Evolutionary conservation across 306 rosid genomes (phyloP).

Genomic region (Psophocarpus tetragonolobus): DNA sequence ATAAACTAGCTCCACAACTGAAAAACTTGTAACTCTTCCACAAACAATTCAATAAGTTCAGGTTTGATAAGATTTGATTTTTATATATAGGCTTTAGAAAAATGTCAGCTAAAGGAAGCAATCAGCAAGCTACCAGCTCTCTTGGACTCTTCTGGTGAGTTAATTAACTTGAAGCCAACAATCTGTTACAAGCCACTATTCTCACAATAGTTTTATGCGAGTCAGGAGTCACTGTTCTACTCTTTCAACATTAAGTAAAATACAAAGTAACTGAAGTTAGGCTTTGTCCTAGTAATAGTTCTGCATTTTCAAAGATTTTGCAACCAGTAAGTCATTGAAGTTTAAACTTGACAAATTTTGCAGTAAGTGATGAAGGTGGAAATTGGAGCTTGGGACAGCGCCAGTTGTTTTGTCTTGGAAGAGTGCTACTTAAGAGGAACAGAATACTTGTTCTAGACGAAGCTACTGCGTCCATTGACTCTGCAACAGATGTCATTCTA

Average conservation of each 20-base stretch:
- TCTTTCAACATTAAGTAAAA: background rate
- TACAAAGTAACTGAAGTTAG: background rate
- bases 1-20: background rate
- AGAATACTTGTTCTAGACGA: constrained; percentile 9
- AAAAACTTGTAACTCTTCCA: background rate
- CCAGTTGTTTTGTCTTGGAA: constrained; percentile 5
- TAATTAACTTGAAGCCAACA: background rate
- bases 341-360: background rate
- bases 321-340: background rate
- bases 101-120: constrained; percentile 12
- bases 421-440: background rate
- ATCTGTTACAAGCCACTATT: background rate
- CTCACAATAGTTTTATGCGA: background rate
- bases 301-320: background rate
- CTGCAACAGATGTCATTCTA: background rate
- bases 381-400: constrained; percentile 4
- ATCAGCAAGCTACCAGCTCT: background rate
- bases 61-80: background rate
- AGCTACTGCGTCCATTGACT: constrained; percentile 3
- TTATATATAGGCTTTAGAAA: background rate
- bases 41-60: background rate
- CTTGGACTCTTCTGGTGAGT: constrained; percentile 17
- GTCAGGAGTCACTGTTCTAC: background rate
- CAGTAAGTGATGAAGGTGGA: constrained; percentile 7
- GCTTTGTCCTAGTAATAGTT: background rate